A percentile compares a stretch with the other conserved stretches of the same genome.
These are phyloP conservation scores for Tetracladium setigerum DNA, from an alignment of 495 filamentous ascomycete genomes.

Conservation along the genomic window DNA sequence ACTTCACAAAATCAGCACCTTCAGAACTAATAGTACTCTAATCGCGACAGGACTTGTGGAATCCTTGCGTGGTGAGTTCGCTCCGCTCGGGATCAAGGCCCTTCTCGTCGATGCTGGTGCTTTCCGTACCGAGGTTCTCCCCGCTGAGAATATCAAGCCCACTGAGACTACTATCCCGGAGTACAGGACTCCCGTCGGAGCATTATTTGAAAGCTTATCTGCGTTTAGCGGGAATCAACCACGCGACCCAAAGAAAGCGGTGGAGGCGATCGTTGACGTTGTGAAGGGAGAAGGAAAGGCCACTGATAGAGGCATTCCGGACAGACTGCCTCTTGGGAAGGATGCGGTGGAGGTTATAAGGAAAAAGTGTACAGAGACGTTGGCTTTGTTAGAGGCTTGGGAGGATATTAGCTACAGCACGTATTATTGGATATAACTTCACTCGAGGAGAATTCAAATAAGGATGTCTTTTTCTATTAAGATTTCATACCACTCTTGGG, in stretches of 20 bases:
- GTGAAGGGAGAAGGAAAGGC: constrained; percentile 19
- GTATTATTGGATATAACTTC: too few species aligned
- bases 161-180: constrained; percentile 19
- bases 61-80: constrained; percentile 36
- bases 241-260: constrained; percentile 40
- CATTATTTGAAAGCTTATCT: constrained; percentile 15
- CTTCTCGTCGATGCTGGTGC: constrained; percentile 38
- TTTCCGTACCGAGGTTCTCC: constrained; percentile 39
- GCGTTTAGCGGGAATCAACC: constrained; percentile 27
- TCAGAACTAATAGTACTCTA: not conserved
- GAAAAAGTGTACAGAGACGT: constrained; percentile 24
- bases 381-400: constrained; percentile 33
- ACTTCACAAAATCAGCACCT: not conserved
- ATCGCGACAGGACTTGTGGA: constrained; percentile 22
- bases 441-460: too few species aligned
- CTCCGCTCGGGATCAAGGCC: constrained; percentile 35
- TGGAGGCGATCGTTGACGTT: constrained; percentile 37
- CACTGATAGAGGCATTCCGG: constrained; percentile 29
- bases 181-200: constrained; percentile 14
- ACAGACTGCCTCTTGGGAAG: constrained; percentile 33
- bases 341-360: constrained; percentile 32
- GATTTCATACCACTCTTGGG: too few species aligned
- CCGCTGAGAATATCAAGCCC: constrained; percentile 18
- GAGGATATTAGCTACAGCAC: constrained; percentile 27
- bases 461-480: too few species aligned